Evolutionary conservation across 352 stramenopile species (phyloP).

Genomic region (Phytophthora capsici): DNA sequence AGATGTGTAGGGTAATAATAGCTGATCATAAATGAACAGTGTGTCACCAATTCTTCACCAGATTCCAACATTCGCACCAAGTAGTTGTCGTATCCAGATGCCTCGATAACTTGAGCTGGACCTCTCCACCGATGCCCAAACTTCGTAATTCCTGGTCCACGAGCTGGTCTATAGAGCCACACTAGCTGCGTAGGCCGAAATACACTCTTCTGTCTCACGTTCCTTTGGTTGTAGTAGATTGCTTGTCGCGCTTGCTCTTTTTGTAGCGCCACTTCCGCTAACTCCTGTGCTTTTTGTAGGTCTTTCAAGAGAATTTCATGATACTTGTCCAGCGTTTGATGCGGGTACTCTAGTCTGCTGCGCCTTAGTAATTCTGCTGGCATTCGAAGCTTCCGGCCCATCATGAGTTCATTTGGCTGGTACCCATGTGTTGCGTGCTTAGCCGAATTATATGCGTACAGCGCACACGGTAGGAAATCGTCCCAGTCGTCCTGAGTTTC

Average conservation of each 20-base stretch:
- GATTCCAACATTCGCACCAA: no score
- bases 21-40: no score
- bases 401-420: conserved; percentile 17
- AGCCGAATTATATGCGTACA: conserved; percentile 5
- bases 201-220: no score
- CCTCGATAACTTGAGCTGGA: no score
- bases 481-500: conserved; percentile 26
- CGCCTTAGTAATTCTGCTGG: not conserved
- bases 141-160: not conserved
- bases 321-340: not conserved
- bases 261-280: not conserved
- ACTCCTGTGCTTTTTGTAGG: not conserved
- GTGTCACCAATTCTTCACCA: no score
- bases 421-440: not conserved
- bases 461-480: conserved; percentile 8
- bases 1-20: no score
- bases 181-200: no score
- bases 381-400: conserved; percentile 1
- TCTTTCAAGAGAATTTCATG: not conserved
- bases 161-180: not conserved
- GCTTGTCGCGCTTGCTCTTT: not conserved
- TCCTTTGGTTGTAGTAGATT: conserved; percentile 5
- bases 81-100: no score
- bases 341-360: not conserved
- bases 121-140: not conserved